Evolutionary conservation across 2,329 filamentous ascomycete genomes (phyloP), one percentile per base, ranked within the genome.

Genomic region (Colletotrichum euphorbiae): DNA sequence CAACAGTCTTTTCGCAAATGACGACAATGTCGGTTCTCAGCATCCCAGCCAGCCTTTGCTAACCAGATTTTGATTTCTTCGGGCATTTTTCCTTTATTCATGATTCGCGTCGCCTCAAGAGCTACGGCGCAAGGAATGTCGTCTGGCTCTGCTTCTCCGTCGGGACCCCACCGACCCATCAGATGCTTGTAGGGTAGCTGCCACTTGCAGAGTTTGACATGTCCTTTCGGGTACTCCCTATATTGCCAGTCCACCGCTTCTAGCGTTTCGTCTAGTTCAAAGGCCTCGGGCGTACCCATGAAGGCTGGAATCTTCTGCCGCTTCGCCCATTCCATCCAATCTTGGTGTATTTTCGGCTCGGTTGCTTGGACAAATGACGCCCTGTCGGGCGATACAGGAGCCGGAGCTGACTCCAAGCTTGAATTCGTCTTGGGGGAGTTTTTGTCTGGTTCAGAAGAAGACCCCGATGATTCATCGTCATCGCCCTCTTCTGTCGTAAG

Each of bases 301-400:
- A 51, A 51, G 15, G 48, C 48, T n/a, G 48, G 48, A 12, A 9
- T 33, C 48, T 51, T 17, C 13, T 33, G 48, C 8, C 48, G 12
- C 48, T 51, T 51, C 21, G 48, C 48, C 48, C 48, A 31, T n/a
- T 51, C 48, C 48, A 51, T 51, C 48, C 48, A 51, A 6, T 17
- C 7, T 51, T 8, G 24, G 13, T 5, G 15, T 11, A 31, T 28
- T 7, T 31, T 51, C 9, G 48, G 48, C 24, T 24, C 46, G 28
- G 28, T 24, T 1, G 9, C 46, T 51, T 31, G 24, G 4, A 11
- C 8, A 28, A 15, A 1, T 8, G 0, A 6, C 28, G 21, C 28
- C 11, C 15, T 51, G 46, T 15, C 5, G 24, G 13, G 4, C 12
- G 17, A 21, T n/a, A 2, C n/a, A 17, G 46, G n/a, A 28, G 21